phyloP scores from a whole-genome alignment of 2,329 filamentous ascomycete genomes.

The Ophiosphaerella korrae region DNA sequence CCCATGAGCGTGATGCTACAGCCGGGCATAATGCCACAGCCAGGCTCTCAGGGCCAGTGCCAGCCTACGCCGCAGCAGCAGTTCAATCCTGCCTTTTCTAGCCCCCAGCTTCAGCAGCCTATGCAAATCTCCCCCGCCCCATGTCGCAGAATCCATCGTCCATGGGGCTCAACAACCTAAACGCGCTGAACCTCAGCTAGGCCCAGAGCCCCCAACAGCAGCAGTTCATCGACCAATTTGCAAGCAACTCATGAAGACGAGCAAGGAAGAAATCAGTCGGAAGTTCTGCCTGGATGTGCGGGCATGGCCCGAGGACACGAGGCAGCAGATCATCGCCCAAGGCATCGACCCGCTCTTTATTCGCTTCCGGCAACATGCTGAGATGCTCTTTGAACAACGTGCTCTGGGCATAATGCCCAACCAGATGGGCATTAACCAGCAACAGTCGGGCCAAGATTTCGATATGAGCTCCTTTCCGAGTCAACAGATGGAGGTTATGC shows the following conservation, averaged over 20 bases:
- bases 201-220: slow-evolving; percentile 37
- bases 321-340: slow-evolving; percentile 51
- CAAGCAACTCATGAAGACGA: slow-evolving; percentile 53
- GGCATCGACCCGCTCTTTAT: slow-evolving; percentile 57
- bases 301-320: slow-evolving; percentile 54
- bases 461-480: slow-evolving; percentile 63
- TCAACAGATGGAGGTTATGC: slow-evolving; percentile 66
- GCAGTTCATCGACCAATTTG: slow-evolving; percentile 51
- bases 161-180: slow-evolving; percentile 40
- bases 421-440: slow-evolving; percentile 35
- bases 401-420: slow-evolving; percentile 30
- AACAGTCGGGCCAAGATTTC: slow-evolving; percentile 41
- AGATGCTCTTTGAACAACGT: slow-evolving; percentile 35
- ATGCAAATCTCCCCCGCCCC: slow-evolving; percentile 57
- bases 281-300: slow-evolving; percentile 49
- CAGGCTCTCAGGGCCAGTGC: slow-evolving; percentile 38
- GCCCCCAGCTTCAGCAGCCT: slow-evolving; percentile 55
- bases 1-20: too few relatives aligned
- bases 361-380: slow-evolving; percentile 57
- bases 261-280: slow-evolving; percentile 56
- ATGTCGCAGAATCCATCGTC: slow-evolving; percentile 41
- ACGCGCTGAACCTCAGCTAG: slow-evolving; percentile 31
- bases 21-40: slow-evolving; percentile 45
- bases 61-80: slow-evolving; percentile 52
- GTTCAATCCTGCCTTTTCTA: slow-evolving; percentile 51